A percentile compares a stretch with the other conserved stretches of the same genome.
These are phyloP conservation scores for Phaeosphaeriaceae sp. DNA, from an alignment of 2,329 filamentous ascomycete species.

Conservation along the genomic window DNA sequence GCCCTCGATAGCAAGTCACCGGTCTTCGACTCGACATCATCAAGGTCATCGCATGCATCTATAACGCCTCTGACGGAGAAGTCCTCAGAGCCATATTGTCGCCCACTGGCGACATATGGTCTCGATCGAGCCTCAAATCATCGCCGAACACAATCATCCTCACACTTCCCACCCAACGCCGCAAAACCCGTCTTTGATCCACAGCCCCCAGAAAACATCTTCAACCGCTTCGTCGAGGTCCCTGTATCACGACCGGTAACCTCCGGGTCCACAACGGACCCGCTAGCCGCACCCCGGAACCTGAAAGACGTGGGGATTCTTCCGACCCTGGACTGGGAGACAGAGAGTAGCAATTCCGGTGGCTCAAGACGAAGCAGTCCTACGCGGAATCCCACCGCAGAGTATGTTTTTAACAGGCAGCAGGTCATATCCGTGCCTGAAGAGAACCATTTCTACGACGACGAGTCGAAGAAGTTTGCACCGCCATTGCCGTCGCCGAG, in stretches of 20 bases:
- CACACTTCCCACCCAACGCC: conserved; percentile 25
- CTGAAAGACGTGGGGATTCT: conserved; percentile 26
- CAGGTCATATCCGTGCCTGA: conserved; percentile 38
- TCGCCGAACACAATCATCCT: conserved; percentile 22
- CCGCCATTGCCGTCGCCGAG: conserved; percentile 29
- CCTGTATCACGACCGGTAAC: conserved; percentile 19
- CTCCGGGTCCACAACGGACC: conserved; percentile 11
- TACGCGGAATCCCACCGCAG: conserved; percentile 24
- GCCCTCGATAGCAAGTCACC: conserved; percentile 7
- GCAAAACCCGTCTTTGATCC: conserved; percentile 19
- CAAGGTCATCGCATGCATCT: conserved; percentile 9
- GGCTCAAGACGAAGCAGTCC: conserved; percentile 16
- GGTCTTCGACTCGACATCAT: conserved; percentile 11
- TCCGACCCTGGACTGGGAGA: conserved; percentile 31
- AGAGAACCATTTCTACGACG: conserved; percentile 26
- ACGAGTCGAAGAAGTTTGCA: conserved; percentile 29
- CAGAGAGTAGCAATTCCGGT: conserved; percentile 19
- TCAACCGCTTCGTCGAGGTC: conserved; percentile 32
- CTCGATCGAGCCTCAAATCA: conserved; percentile 31
- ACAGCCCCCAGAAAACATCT: conserved; percentile 26
- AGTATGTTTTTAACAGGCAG: conserved; percentile 34
- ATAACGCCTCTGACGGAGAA: not conserved
- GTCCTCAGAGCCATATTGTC: conserved; percentile 25
- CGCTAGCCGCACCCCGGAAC: conserved; percentile 16
- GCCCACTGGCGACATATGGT: conserved; percentile 36